phyloP scores from a whole-genome alignment of 306 rosid genomes.

The Rosa persica region DNA sequence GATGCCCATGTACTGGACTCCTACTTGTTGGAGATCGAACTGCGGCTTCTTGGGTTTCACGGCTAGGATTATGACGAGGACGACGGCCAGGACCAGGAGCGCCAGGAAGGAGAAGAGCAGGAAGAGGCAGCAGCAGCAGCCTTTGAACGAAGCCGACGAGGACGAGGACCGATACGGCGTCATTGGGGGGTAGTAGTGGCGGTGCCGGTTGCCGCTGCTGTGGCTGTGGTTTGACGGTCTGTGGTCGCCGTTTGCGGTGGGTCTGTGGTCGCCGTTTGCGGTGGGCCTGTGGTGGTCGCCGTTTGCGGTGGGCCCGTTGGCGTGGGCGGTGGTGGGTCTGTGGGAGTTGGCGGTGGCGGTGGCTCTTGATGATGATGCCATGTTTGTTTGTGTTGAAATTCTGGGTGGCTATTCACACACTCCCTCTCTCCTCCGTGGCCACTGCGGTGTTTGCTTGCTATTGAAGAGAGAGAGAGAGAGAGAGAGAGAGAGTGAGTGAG shows the following conservation, averaged over 20 bases:
- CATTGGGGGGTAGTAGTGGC: slow-evolving; percentile 34
- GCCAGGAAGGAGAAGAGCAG: slow-evolving; percentile 82
- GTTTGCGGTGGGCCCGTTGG: slow-evolving; percentile 5
- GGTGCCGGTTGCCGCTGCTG: slow-evolving; percentile 5
- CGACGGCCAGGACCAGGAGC: slow-evolving; percentile 65
- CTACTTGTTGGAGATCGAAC: slow-evolving; percentile 89
- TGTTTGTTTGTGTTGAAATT: neutral
- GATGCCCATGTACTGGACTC: slow-evolving; percentile 83
- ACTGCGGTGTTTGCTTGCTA: slow-evolving; percentile 10
- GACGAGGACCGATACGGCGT: slow-evolving; percentile 43
- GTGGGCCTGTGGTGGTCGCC: slow-evolving; percentile 5
- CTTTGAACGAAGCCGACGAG: slow-evolving; percentile 71
- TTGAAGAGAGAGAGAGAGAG: slow-evolving; percentile 4
- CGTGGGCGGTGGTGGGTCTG: neutral
- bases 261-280: slow-evolving; percentile 20
- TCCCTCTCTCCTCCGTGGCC: neutral
- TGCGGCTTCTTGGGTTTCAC: slow-evolving; percentile 91
- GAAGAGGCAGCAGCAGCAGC: slow-evolving; percentile 94
- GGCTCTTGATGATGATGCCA: slow-evolving; percentile 17
- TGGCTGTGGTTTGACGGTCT: neutral
- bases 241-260: neutral
- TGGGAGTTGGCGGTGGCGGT: slow-evolving; percentile 1
- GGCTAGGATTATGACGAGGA: slow-evolving; percentile 74
- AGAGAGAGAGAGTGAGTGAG: neutral
- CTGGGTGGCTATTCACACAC: neutral